Evolutionary conservation across 2,329 filamentous ascomycete genomes (phyloP).

Genomic region (Penicillium sp.): DNA sequence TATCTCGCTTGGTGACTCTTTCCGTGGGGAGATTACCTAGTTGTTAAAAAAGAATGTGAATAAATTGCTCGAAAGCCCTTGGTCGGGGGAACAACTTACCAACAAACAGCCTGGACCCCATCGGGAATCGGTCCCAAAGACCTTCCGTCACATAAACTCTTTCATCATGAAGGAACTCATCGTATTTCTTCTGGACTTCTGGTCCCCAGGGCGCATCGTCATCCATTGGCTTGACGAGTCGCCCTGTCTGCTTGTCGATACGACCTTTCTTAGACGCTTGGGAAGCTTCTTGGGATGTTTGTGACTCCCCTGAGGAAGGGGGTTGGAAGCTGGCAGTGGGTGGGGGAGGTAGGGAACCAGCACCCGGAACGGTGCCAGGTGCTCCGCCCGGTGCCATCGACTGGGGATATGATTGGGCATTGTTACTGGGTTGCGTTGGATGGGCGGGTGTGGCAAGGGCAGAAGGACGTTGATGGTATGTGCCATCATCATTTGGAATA

Average conservation of each 20-base stretch:
- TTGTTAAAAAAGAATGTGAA: constrained; percentile 14
- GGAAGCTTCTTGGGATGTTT: constrained; percentile 21
- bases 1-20: constrained; percentile 87
- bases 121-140: constrained; percentile 53
- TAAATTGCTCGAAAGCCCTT: neutral
- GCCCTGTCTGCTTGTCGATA: constrained; percentile 26
- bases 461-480: constrained; percentile 40
- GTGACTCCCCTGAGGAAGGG: constrained; percentile 21
- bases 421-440: constrained; percentile 38
- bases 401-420: constrained; percentile 25
- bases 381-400: constrained; percentile 31
- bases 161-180: constrained; percentile 53
- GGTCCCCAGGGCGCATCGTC: constrained; percentile 51
- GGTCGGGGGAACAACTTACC: constrained; percentile 35
- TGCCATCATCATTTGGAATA: constrained; percentile 37
- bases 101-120: constrained; percentile 51
- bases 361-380: constrained; percentile 36
- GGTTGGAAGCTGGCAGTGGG: constrained; percentile 42
- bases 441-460: constrained; percentile 30
- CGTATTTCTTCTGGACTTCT: constrained; percentile 51
- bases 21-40: constrained; percentile 88
- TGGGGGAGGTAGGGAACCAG: constrained; percentile 41
- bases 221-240: constrained; percentile 27
- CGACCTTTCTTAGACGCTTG: constrained; percentile 27
- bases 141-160: constrained; percentile 53